A percentile compares a stretch with the other conserved stretches of the same genome.
phyloP scores from a whole-genome alignment of 306 rosid genomes.

The Argentina anserina region DNA sequence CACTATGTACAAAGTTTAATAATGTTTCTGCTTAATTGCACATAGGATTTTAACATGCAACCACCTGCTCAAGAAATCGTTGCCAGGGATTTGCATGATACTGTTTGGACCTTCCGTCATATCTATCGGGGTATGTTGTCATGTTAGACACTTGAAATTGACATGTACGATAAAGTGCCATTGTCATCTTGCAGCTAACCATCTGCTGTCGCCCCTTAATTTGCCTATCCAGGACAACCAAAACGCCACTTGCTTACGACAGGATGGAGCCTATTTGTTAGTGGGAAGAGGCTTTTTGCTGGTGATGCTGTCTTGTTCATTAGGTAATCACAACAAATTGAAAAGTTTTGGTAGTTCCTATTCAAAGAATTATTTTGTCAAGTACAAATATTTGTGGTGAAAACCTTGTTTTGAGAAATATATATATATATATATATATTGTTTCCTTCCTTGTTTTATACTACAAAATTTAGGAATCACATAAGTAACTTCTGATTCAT shows the following conservation, averaged over 20 bases:
- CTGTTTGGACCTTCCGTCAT: slow-evolving; percentile 87
- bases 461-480: neutral
- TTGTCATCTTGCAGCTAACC: slow-evolving; percentile 10
- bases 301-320: slow-evolving; percentile 95
- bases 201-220: neutral
- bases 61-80: slow-evolving; percentile 97
- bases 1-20: slow-evolving; percentile 20
- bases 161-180: neutral
- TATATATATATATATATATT: neutral
- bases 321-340: slow-evolving; percentile 43
- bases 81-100: slow-evolving; percentile 89
- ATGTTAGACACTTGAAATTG: slow-evolving; percentile 3
- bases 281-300: slow-evolving; percentile 88
- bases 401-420: neutral
- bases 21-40: slow-evolving; percentile 6
- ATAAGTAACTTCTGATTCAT: slow-evolving; percentile 13
- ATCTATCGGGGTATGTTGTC: slow-evolving; percentile 71
- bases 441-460: slow-evolving; percentile 5
- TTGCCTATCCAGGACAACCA: slow-evolving; percentile 72
- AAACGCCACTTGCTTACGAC: slow-evolving; percentile 97
- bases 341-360: neutral
- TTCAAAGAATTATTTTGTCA: neutral
- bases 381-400: neutral
- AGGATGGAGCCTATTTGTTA: slow-evolving; percentile 94
- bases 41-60: slow-evolving; percentile 78